Percentiles rank a stretch among this genome's conserved stretches.
Conservation (phyloP, 768 basidiomycete genomes). For the Obba rivulosa region DNA sequence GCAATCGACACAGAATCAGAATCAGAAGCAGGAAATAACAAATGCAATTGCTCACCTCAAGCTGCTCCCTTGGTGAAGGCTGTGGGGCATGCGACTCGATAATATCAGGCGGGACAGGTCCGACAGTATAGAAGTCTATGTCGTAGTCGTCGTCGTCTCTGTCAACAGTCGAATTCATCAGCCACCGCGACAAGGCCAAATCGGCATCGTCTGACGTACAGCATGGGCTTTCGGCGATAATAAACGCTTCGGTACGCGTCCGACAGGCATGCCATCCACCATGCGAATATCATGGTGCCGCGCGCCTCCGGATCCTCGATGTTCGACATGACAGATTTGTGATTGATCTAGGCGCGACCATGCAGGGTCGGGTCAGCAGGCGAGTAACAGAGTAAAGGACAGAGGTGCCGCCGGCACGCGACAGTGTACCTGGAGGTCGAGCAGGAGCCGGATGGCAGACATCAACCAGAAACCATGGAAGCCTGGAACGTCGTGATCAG, state of each 20-base stretch:
- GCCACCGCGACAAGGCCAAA: neutral
- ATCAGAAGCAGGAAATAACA: neutral
- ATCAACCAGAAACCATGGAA: constrained; percentile 85
- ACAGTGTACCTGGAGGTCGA: constrained; percentile 62
- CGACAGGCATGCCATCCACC: constrained; percentile 88
- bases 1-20: constrained; percentile 5
- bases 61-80: constrained; percentile 70
- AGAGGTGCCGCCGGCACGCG: neutral
- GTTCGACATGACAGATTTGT: constrained; percentile 69
- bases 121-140: constrained; percentile 80
- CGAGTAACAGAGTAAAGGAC: neutral
- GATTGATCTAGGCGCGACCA: constrained; percentile 72
- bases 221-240: constrained; percentile 77
- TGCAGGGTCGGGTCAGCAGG: neutral
- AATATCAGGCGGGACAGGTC: constrained; percentile 41
- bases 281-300: constrained; percentile 85
- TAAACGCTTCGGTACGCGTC: constrained; percentile 83
- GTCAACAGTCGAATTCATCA: constrained; percentile 7
- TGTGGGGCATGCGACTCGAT: constrained; percentile 27
- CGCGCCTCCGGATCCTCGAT: constrained; percentile 72
- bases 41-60: constrained; percentile 49
- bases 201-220: constrained; percentile 34
- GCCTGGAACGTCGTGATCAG: constrained; percentile 37
- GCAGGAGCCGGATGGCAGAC: constrained; percentile 69
- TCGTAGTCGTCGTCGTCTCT: constrained; percentile 86